phyloP scores from a whole-genome alignment of 768 basidiomycete species.

The Leccinum longicurvipes region DNA sequence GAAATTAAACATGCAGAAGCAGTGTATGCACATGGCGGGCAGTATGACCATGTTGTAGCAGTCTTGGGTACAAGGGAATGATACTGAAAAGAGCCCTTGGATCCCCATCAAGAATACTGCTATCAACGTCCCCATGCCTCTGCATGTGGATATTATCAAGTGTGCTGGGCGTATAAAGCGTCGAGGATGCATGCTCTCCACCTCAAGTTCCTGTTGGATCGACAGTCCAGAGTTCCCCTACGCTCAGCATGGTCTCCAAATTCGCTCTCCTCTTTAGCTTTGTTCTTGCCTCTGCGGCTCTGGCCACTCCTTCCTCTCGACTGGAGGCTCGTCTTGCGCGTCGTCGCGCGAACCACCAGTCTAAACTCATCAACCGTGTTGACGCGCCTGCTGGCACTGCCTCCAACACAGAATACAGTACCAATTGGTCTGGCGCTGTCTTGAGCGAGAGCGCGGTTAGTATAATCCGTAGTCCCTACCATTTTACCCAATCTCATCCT shows the following conservation, averaged over 20 bases:
- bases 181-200: neutral
- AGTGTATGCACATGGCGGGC: neutral
- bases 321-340: neutral
- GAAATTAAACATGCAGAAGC: neutral
- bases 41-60: neutral
- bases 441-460: neutral
- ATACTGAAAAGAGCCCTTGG: neutral
- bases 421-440: neutral
- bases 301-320: neutral
- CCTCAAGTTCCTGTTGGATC: neutral
- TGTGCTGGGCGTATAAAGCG: neutral
- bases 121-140: neutral
- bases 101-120: neutral
- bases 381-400: neutral
- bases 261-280: neutral
- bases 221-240: neutral
- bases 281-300: neutral
- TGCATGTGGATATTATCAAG: neutral
- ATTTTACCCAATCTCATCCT: neutral
- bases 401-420: neutral
- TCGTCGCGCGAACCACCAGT: neutral
- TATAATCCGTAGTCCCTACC: neutral
- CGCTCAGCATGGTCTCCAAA: neutral
- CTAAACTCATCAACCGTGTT: neutral
- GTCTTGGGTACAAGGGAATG: neutral